Base-by-base conservation (phyloP, 2,329 filamentous ascomycete genomes). In the Aspergillus nomiae region DNA sequence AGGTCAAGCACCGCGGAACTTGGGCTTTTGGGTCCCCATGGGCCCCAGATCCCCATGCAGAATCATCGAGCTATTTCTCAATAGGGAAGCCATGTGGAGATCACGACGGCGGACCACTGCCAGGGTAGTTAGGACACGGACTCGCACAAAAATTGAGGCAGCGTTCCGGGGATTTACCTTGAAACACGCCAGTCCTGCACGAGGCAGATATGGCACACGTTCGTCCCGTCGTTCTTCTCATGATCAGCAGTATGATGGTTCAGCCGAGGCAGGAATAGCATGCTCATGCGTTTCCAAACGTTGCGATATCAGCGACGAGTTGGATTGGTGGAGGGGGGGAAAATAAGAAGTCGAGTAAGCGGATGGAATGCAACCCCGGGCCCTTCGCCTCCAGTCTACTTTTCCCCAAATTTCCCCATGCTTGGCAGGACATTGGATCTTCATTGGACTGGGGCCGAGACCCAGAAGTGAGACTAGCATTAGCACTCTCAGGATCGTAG, bases 361-460 rank as follows among this genome's bases (percentile, higher is more conserved):
- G 34, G 34, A 36, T 36, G 34, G 48, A 45, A 59, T 54, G 58
- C 48, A 59, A 59, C 58, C 32, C 58, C 48, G 48, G 48, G 38
- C 38, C 36, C 38, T 41, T 38, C 38, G 32, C n/a, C 21, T 24
- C 21, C 21, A 24, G 21, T 24, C 1, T 28, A 58, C 41, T 45
- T 45, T 61, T 57, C 62, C 64, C 58, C 55, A 63, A 67, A 64
- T 64, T 67, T 56, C 64, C 65, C 64, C 65, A 66, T 66, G 62
- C 62, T 62, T 67, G 56, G 56, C 60, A 45, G 43, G 41, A 46
- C 32, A 43, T 24, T 36, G 54, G 55, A 50, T 28, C 26, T 16
- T 57, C 46, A 64, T 67, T 67, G 63, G 62, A 61, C 45, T 56
- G 43, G 34, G 30, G 30, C 51, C 21, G 16, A 50, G 41, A 41